phyloP scores from a whole-genome alignment of 139 green algal species.

The Chloropicon primus region DNA sequence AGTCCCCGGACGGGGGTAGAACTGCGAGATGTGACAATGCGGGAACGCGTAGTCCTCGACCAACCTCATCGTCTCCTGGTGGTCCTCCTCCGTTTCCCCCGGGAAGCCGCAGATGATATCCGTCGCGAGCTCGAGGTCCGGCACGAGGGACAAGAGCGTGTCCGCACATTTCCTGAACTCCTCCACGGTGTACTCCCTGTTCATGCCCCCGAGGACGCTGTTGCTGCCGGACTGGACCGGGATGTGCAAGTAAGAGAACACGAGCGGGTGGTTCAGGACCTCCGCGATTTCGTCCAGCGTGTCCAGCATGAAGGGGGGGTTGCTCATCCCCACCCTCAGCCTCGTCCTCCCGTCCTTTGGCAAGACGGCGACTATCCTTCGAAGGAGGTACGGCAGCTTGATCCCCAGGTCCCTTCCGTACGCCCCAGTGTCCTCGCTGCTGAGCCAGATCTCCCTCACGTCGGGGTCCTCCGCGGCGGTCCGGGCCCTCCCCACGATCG shows the following conservation, averaged over 20 bases:
- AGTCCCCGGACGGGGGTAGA: conserved; percentile 74
- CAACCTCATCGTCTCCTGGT: conserved; percentile 56
- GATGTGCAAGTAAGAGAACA: conserved; percentile 83
- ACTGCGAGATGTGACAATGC: conserved; percentile 70
- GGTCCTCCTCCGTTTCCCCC: conserved; percentile 65
- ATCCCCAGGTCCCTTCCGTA: conserved; percentile 71
- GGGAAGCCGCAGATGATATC: conserved; percentile 79
- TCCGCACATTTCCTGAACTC: conserved; percentile 51
- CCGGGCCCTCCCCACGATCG: conserved; percentile 39
- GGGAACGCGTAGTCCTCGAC: conserved; percentile 46
- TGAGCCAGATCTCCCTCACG: conserved; percentile 77
- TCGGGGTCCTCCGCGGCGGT: conserved; percentile 41
- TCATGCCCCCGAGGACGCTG: conserved; percentile 70
- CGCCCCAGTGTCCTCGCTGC: conserved; percentile 77
- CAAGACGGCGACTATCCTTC: conserved; percentile 42
- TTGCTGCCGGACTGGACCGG: conserved; percentile 75
- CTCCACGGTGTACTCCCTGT: conserved; percentile 74
- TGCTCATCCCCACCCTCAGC: conserved; percentile 87
- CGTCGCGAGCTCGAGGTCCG: conserved; percentile 70
- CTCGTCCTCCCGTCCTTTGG: conserved; percentile 57
- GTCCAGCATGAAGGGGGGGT: conserved; percentile 86
- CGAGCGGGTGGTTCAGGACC: conserved; percentile 42
- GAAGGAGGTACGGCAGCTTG: conserved; percentile 50
- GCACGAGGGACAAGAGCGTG: conserved; percentile 47
- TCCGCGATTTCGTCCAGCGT: conserved; percentile 50